These are phyloP conservation scores for Calocybe cyanea DNA, from an alignment of 768 basidiomycete species.

Conservation along the genomic window DNA sequence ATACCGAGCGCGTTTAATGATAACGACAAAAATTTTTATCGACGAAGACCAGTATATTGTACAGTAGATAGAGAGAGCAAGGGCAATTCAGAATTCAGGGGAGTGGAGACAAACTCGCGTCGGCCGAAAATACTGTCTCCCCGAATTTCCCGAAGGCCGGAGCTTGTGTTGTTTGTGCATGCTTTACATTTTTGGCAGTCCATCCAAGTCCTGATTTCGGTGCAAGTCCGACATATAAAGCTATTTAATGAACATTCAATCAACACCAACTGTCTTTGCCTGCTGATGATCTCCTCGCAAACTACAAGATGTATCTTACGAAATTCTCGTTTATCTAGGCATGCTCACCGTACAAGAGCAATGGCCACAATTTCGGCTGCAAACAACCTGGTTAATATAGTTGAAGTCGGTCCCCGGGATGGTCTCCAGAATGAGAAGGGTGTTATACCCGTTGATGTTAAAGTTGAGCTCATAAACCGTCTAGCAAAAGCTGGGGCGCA, in stretches of 20 bases:
- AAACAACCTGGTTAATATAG: conserved; percentile 54
- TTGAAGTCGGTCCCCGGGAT: conserved; percentile 90
- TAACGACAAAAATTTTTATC: no score
- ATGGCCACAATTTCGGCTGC: conserved; percentile 23
- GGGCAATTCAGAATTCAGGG: no score
- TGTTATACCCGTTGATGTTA: conserved; percentile 66
- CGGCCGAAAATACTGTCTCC: no score
- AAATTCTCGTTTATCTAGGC: conserved; percentile 4
- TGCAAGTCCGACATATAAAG: conserved; percentile 8
- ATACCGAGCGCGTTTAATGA: no score
- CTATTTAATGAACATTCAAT: background rate
- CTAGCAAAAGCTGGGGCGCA: conserved; percentile 65
- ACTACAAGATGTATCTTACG: conserved; percentile 11
- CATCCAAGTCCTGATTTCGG: no score
- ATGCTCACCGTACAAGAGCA: conserved; percentile 25
- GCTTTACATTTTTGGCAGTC: no score
- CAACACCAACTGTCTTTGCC: background rate
- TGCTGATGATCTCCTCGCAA: conserved; percentile 6
- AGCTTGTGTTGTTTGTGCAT: no score
- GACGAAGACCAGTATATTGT: no score
- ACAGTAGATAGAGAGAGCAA: no score
- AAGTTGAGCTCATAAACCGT: conserved; percentile 76
- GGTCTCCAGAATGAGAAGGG: conserved; percentile 88
- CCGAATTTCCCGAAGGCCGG: no score
- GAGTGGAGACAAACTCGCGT: no score